These are phyloP conservation scores for Caryopteris hybrid DNA, from an alignment of 305 asterid species.

Conservation along the genomic window DNA sequence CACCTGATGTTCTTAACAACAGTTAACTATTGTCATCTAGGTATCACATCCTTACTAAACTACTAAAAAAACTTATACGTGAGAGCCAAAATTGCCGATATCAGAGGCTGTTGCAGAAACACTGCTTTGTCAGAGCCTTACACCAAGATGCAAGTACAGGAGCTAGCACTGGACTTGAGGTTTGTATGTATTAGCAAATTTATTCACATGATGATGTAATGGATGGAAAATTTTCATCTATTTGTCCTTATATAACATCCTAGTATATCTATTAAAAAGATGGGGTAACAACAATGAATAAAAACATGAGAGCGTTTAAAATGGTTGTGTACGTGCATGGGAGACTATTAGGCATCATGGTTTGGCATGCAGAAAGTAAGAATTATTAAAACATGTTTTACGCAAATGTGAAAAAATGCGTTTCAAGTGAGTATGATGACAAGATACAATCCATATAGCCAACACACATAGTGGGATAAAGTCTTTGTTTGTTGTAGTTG, in stretches of 20 bases:
- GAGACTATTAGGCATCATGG: no score
- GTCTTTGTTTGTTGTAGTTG: neutral
- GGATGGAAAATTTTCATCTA: neutral
- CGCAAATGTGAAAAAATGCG: no score
- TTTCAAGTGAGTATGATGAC: no score
- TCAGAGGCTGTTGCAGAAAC: conserved; percentile 65
- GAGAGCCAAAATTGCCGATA: conserved; percentile 48
- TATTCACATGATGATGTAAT: neutral
- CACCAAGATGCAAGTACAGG: conserved; percentile 23
- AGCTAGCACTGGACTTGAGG: conserved; percentile 38
- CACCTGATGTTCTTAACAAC: no score
- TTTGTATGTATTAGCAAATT: neutral
- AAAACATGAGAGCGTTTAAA: no score
- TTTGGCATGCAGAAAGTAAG: no score
- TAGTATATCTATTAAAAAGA: no score
- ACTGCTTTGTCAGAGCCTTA: conserved; percentile 47
- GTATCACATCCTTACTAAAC: conserved; percentile 55
- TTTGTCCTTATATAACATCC: no score
- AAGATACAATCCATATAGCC: neutral
- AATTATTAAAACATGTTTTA: no score
- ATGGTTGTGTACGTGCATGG: no score
- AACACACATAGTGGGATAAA: neutral
- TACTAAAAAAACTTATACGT: conserved; percentile 58
- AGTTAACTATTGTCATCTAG: conserved; percentile 38
- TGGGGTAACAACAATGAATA: no score